A percentile compares a stretch with the other conserved stretches of the same genome.
phyloP scores from a whole-genome alignment of 306 rosid species.

The Vachellia pachyceras region DNA sequence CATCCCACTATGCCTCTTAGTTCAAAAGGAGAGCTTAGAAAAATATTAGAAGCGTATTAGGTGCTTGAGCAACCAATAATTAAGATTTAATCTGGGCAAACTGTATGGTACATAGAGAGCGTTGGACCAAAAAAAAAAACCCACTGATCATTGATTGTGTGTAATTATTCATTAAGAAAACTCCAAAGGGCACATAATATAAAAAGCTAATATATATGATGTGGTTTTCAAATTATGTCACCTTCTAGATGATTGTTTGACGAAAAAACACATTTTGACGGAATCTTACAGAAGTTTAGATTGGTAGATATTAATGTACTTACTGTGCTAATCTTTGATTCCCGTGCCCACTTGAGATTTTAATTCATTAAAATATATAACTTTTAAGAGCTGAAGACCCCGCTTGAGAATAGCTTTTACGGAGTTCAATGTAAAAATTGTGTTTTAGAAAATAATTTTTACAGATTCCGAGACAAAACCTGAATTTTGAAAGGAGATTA shows the following conservation, averaged over 20 bases:
- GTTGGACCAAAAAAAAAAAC: neutral
- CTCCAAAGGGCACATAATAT: neutral
- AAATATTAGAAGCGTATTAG: neutral
- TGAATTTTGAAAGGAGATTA: no score
- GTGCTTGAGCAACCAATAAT: neutral
- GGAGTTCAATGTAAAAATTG: no score
- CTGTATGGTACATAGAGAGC: neutral
- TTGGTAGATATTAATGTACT: no score
- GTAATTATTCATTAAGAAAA: neutral
- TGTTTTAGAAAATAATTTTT: no score
- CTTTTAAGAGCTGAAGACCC: no score
- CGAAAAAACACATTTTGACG: neutral
- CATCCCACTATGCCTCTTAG: neutral
- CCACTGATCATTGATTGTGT: neutral
- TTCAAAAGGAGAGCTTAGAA: neutral
- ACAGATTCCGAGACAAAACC: no score
- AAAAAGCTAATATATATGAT: neutral
- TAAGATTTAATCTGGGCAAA: neutral
- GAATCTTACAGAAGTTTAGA: neutral
- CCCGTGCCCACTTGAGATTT: no score
- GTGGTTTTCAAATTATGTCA: slow-evolving; percentile 26
- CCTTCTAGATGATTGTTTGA: slow-evolving; percentile 36
- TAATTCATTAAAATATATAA: no score
- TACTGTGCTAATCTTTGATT: no score
- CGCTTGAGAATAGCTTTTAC: no score